Base-by-base conservation (phyloP, 2,329 filamentous ascomycete genomes). In the Pseudogymnoascus sp. region DNA sequence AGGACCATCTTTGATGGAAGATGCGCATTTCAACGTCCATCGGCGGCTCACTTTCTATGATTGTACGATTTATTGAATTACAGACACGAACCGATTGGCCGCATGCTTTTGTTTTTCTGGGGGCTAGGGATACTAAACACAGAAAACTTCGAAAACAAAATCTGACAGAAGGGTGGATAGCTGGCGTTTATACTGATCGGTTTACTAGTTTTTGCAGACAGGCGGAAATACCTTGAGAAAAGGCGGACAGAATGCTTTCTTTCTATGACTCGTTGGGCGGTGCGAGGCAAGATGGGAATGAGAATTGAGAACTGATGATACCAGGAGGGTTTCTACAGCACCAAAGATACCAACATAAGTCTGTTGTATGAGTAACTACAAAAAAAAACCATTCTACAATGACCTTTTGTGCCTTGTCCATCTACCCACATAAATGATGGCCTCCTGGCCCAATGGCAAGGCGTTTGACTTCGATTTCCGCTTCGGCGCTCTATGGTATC, bases 381-480 rank as follows among this genome's bases (percentile, higher is more conserved):
- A 57, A 19, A 57, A 33, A 53, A 57, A 2, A 57, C 9, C 7
- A 2, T n/a, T 19, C 7, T 13, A 31, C 17, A 57, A 57, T 33
- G 33, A 33, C n/a, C n/a, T 19, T 57, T n/a, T 33, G 0, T 33
- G n/a, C n/a, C n/a, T 13, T 31, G n/a, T 28, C 5, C 26, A 7
- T n/a, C n/a, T n/a, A n/a, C n/a, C n/a, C n/a, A n/a, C n/a, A 53
- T 53, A 31, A 50, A 64, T 60, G 59, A 42, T 33, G 67, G 67
- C 64, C 67, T 64, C 70, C 68, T 82, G 79, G 79, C 79, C 79
- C 79, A 82, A 82, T 82, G 79, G 79, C 78, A 82, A 81, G 79
- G 79, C 78, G 79, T 77, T 80, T 82, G 79, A 81, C 79, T 82
- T 80, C 79, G 79, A 80, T 53, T 53, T 53, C 47, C 47, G 47